Base-by-base conservation (phyloP, 257 asterid genomes). In the Apocynum venetum region DNA sequence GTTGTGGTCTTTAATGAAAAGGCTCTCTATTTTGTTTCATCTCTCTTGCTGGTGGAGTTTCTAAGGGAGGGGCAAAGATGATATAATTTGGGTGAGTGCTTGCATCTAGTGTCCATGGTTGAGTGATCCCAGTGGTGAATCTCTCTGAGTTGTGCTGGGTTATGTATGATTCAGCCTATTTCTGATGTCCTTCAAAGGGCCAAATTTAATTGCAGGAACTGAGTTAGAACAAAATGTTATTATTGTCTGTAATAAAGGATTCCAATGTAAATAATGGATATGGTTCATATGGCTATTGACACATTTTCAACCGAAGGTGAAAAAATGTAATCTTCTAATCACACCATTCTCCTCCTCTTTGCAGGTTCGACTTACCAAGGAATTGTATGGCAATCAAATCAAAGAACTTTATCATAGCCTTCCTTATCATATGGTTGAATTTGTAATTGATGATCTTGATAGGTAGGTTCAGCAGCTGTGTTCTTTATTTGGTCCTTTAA, bases 291-390 rank as follows among this genome's bases (percentile, higher is more conserved):
- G 52, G 19, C 51, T 71, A 25, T 71, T 12, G 4, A 31, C 14
- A 6, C 17, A 19, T 35, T 19, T n/a, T 9, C 31, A 14, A 71
- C 76, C 38, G 73, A n/a, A 41, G 35, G 53, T 52, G 6, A 40
- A 15, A n/a, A 43, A 66, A 66, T 13, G 31, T 66, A 12, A n/a
- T 38, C 25, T 77, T 14, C 78, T 68, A 68, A 73, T 41, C 44
- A 72, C 46, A 66, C 78, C 61, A 78, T 78, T 78, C 48, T 73
- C 49, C 80, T 81, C 68, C 83, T 81, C 53, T 77, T 78, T 80
- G 77, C 91, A 96, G 99, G 93, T 96, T 79, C 98, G 97, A 69
- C 96, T 96, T 73, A 83, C 91, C 70, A 92, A 96, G 86, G 99
- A 96, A 84, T 81, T 96, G 87, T 96, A 93, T 77, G 99, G 99